phyloP scores from a whole-genome alignment of 495 filamentous ascomycete genomes.

The Chaetomium fimeti region DNA sequence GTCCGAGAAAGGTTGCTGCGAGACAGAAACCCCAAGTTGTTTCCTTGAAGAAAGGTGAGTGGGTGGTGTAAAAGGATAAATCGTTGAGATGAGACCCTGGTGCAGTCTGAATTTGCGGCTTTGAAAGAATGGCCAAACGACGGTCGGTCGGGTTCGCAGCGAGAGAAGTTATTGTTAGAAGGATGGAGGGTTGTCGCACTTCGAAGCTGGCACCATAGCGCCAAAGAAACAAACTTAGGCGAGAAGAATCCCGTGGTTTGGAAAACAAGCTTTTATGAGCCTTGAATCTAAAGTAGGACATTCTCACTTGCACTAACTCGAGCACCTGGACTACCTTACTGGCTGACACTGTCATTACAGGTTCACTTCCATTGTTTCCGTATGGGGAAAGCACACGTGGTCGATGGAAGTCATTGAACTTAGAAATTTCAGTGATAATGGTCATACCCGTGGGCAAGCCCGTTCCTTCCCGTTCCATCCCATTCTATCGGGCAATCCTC shows the following conservation, averaged over 20 bases:
- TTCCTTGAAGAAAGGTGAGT: not conserved
- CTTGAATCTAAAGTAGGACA: not conserved
- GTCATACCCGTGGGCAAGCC: not conserved
- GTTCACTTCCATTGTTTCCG: not conserved
- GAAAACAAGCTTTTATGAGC: not conserved
- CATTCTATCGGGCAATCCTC: not conserved
- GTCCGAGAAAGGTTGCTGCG: not conserved
- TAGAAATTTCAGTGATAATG: too few species aligned
- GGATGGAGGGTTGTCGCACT: not conserved
- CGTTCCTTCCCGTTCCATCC: not conserved
- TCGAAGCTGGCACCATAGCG: not conserved
- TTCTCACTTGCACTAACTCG: not conserved
- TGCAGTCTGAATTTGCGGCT: not conserved
- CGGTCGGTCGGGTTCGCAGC: not conserved
- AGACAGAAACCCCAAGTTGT: not conserved
- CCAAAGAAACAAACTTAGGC: not conserved
- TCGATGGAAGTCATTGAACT: not conserved
- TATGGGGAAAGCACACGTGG: not conserved
- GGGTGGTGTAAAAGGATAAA: not conserved
- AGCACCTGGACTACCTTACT: too few species aligned
- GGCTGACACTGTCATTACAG: not conserved
- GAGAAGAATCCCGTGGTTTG: not conserved
- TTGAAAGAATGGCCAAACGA: not conserved
- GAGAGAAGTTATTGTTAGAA: not conserved
- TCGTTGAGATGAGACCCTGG: not conserved